Evolutionary conservation across 371 early-diverging fungal species (phyloP).

Genomic region (Mortierella sp.): DNA sequence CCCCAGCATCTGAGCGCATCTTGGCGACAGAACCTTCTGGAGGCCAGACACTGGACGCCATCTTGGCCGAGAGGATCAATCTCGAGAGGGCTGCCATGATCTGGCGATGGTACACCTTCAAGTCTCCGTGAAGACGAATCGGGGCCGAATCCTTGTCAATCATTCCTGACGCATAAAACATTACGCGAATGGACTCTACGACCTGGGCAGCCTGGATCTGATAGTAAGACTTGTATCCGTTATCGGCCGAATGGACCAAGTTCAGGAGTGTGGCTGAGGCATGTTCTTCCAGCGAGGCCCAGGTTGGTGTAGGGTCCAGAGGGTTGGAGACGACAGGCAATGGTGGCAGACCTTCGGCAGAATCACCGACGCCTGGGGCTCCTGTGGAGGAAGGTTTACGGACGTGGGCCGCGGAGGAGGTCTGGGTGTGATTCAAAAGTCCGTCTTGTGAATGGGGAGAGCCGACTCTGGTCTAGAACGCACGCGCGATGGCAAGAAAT

Average conservation of each 20-base stretch:
- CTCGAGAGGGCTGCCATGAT: conserved; percentile 87
- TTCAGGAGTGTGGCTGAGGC: conserved; percentile 76
- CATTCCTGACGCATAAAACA: conserved; percentile 87
- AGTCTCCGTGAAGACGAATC: conserved; percentile 72
- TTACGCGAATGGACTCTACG: conserved; percentile 84
- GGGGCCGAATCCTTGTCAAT: conserved; percentile 76
- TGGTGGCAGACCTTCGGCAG: conserved; percentile 47
- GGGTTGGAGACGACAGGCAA: conserved; percentile 45
- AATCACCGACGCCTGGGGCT: conserved; percentile 16
- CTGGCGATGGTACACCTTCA: conserved; percentile 82
- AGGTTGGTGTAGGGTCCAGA: conserved; percentile 61
- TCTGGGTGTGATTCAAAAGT: conserved; percentile 9
- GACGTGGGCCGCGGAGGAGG: conserved; percentile 68
- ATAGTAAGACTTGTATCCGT: conserved; percentile 72
- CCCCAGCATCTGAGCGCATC: conserved; percentile 72
- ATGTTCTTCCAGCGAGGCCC: conserved; percentile 76
- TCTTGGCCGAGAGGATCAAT: conserved; percentile 86
- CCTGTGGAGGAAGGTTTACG: conserved; percentile 65
- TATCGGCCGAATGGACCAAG: conserved; percentile 74
- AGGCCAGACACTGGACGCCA: conserved; percentile 87
- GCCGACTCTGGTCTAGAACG: conserved; percentile 39
- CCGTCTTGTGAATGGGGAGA: conserved; percentile 28
- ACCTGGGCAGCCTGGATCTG: conserved; percentile 66
- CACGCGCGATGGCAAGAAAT: neutral
- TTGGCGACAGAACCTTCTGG: conserved; percentile 80